Conservation (phyloP, 495 filamentous ascomycete genomes). For the Friedmanniomyces simplex region DNA sequence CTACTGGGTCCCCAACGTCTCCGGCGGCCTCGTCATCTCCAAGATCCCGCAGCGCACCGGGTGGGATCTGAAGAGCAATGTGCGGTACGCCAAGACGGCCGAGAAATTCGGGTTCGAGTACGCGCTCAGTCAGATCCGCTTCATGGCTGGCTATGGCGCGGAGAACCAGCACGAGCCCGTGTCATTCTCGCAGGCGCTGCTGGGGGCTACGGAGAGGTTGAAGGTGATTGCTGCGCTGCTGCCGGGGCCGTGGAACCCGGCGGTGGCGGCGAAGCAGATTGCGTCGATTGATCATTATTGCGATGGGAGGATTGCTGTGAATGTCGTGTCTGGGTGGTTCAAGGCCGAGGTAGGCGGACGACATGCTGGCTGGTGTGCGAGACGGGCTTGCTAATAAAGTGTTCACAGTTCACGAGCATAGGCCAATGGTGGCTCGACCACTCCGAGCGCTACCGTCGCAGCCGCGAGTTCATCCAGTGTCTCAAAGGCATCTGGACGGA, state of each 20-base stretch:
- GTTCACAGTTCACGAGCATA: conserved; percentile 34
- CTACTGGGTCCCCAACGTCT: conserved; percentile 44
- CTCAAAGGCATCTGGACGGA: conserved; percentile 40
- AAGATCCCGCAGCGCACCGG: conserved; percentile 39
- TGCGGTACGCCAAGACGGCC: conserved; percentile 36
- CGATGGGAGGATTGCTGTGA: conserved; percentile 38
- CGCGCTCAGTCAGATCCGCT: conserved; percentile 40
- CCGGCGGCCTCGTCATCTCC: conserved; percentile 38
- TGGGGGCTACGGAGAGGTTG: conserved; percentile 34
- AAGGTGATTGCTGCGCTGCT: conserved; percentile 41
- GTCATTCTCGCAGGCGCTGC: conserved; percentile 39
- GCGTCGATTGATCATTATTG: conserved; percentile 41
- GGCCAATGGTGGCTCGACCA: conserved; percentile 45
- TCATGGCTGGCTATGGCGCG: conserved; percentile 41
- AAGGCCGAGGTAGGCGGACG: conserved; percentile 31
- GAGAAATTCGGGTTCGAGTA: conserved; percentile 39
- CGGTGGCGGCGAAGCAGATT: conserved; percentile 41
- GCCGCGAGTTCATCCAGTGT: conserved; percentile 39
- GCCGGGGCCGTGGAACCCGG: conserved; percentile 41
- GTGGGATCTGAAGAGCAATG: conserved; percentile 39
- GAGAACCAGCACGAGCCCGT: conserved; percentile 41
- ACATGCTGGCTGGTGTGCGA: neutral
- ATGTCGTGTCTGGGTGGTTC: conserved; percentile 42
- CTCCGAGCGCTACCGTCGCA: conserved; percentile 39
- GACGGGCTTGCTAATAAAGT: neutral